Evolutionary conservation across 1,139 yeast species (phyloP), one percentile per base, ranked within the genome.

Genomic region (Hyphopichia wangnamkhiaoensis): DNA sequence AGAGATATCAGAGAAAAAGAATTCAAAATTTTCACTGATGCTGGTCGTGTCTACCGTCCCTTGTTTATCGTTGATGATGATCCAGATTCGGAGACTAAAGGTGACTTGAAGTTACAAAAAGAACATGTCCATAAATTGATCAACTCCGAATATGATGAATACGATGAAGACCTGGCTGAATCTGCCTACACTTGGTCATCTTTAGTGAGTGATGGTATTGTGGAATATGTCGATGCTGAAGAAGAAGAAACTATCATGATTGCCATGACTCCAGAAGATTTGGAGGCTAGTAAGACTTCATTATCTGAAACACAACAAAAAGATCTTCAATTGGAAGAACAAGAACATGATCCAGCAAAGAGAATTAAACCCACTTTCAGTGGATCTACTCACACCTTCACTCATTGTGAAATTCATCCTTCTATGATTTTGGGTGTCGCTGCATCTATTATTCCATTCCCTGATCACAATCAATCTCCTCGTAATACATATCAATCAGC

Each of bases 401-500:
- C 99, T 0, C 99, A 93, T 68, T 93, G 98, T 78, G 99, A 93
- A 67, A 91, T 93, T 58, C 98, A 93, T 69, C 99, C 99, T 26
- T 86, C 96, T 28, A 93, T 93, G 98, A 93, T 93, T 65, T 76
- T 93, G 48, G 99, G 99, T 63, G 96, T 93, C 51, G 96, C 97
- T 35, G 99, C 99, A 8, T 88, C 96, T 31, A 91, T 93, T 62
- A 93, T 93, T 76, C 99, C 99, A 19, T 93, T 93, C 87, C 99
- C 99, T 13, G 98, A 93, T 69, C 99, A 93, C 68, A 93, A 93
- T 63, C 98, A 93, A 71, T 90, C 97, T 4, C 98, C 98, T 36
- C 84, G 98, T 78, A 93, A 93, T 62, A 93, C 98, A 0, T 93
- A 93, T 70, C 98, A 93, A 71, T 93, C 97, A 79, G 98, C 98